Evolutionary conservation across 257 asterid genomes (phyloP), one percentile per base, ranked within the genome.

Genomic region (Haberlea rhodopensis): DNA sequence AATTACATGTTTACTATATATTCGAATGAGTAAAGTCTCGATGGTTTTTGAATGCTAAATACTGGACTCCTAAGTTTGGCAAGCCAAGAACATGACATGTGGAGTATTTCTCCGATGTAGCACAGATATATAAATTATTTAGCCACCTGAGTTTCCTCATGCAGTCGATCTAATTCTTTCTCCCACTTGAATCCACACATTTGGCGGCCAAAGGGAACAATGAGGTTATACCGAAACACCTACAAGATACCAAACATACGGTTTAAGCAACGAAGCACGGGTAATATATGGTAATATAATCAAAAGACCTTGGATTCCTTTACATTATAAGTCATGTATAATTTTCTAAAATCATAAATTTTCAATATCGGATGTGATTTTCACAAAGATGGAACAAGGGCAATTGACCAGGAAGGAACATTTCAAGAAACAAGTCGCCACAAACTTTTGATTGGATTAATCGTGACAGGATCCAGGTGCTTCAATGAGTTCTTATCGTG

Each of bases 121-220:
- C 43, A 26, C 0, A 52, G 16, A 9, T 43, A 21, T 34, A 11
- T 7, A 29, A 16, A 23, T 74, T 70, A 73, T 65, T 80, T 72
- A 31, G 68, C 72, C 53, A 27, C 63, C 84, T 63, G 66, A 43
- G 53, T 57, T 67, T 79, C 84, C 59, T 86, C 88, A 31, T 74
- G 72, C 77, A 88, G 63, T 24, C 84, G 75, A 53, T 83, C 83
- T 26, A 88, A 57, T 72, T 91, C 96, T 71, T 79, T 84, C 80
- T 91, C 95, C 97, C 97, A 91, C 79, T 83, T 86, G 32, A 81
- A 80, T 69, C 95, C 96, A 15, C 26, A 22, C 84, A 91, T 88
- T 53, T 91, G 96, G 66, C 96, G 91, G 15, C 97, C 94, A 68
- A 84, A 91, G 10, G 96, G 96, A 53, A 84, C 97, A 51, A 91